A percentile compares a stretch with the other conserved stretches of the same genome.
These are phyloP conservation scores for Talaromyces sp. DNA, from an alignment of 2,329 filamentous ascomycete genomes.

Conservation along the genomic window DNA sequence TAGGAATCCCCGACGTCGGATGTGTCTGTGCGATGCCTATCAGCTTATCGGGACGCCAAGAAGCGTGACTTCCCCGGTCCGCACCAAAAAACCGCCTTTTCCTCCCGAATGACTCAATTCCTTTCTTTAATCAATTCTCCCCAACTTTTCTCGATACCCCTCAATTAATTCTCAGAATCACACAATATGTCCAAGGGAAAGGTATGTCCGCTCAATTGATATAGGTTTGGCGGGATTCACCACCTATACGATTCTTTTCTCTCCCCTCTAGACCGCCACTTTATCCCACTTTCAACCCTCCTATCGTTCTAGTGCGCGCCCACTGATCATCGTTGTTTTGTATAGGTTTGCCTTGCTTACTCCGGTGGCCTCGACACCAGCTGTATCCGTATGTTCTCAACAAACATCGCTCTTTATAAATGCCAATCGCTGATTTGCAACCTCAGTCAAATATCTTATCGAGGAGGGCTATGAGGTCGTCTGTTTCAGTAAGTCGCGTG, in stretches of 20 bases:
- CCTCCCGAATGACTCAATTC: conserved; percentile 27
- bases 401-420: conserved; percentile 4
- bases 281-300: conserved; percentile 9
- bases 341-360: conserved; percentile 42
- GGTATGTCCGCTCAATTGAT: conserved; percentile 19
- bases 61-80: conserved; percentile 25
- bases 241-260: neutral
- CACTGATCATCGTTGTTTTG: conserved; percentile 17
- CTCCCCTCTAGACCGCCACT: conserved; percentile 19
- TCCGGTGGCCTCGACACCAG: conserved; percentile 62
- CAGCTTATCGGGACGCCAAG: conserved; percentile 26
- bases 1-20: neutral
- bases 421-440: conserved; percentile 20
- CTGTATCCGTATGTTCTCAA: conserved; percentile 52
- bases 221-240: neutral
- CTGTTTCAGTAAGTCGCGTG: conserved; percentile 54
- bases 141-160: neutral
- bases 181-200: conserved; percentile 32
- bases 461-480: conserved; percentile 62
- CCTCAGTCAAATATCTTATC: conserved; percentile 47
- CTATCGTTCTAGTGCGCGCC: neutral
- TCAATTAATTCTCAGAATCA: conserved; percentile 7
- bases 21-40: conserved; percentile 13
- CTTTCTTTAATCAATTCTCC: conserved; percentile 17
- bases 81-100: conserved; percentile 27